phyloP scores from a whole-genome alignment of 768 basidiomycete species.

The Terana coerulea region DNA sequence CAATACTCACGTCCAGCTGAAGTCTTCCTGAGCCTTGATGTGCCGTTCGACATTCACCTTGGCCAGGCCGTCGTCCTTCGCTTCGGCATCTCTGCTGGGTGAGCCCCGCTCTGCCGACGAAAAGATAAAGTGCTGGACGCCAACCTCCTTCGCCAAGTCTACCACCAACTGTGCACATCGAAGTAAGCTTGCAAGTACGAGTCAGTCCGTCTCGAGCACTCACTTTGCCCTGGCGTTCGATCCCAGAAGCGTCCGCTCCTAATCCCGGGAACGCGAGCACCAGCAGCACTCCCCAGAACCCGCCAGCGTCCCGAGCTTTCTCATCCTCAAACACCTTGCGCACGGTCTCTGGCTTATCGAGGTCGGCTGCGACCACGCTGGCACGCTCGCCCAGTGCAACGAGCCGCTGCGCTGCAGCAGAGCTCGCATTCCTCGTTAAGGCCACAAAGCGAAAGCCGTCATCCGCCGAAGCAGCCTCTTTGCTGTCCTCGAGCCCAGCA shows the following conservation, averaged over 20 bases:
- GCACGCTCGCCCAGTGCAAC: conserved; percentile 22
- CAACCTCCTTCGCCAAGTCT: conserved; percentile 34
- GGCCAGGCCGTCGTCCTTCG: conserved; percentile 21
- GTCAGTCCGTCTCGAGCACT: conserved; percentile 1
- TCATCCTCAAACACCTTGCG: conserved; percentile 34
- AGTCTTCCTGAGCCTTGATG: conserved; percentile 25
- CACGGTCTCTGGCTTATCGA: conserved; percentile 28
- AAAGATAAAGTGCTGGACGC: conserved; percentile 32
- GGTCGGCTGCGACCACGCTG: conserved; percentile 32
- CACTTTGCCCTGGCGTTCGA: conserved; percentile 39
- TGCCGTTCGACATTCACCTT: conserved; percentile 38
- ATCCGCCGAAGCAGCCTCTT: neutral
- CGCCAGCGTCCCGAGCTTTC: conserved; percentile 20
- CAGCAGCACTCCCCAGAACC: conserved; percentile 37
- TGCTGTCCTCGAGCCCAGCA: neutral
- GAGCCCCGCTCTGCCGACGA: conserved; percentile 38
- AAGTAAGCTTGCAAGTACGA: neutral
- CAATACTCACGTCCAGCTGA: conserved; percentile 36
- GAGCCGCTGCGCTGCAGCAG: conserved; percentile 26
- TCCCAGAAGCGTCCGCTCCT: conserved; percentile 35
- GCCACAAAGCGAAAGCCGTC: conserved; percentile 31
- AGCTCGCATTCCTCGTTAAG: conserved; percentile 31
- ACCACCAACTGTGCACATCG: conserved; percentile 18
- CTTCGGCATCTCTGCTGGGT: conserved; percentile 26
- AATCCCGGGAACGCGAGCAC: conserved; percentile 39